Percentiles rank a stretch among this genome's conserved stretches.
Conservation (phyloP, 495 filamentous ascomycete species). For the Aspergillus campestris region DNA sequence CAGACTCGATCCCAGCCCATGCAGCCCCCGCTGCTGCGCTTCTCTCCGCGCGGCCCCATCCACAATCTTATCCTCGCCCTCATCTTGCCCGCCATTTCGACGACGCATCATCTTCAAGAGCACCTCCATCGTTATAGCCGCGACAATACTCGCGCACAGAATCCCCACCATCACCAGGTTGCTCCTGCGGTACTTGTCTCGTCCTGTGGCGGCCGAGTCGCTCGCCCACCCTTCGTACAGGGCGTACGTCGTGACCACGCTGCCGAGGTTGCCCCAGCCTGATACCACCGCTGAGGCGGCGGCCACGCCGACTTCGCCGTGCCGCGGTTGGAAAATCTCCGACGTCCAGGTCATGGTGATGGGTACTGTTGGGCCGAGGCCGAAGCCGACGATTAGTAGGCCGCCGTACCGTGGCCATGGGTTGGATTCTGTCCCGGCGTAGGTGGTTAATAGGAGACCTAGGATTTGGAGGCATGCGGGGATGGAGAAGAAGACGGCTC, state of each 20-base stretch:
- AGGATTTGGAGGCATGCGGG: constrained; percentile 72
- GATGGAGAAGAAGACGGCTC: constrained; percentile 73
- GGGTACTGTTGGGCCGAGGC: constrained; percentile 83
- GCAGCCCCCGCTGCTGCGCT: constrained; percentile 57
- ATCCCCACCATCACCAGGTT: constrained; percentile 87
- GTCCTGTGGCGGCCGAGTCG: constrained; percentile 55
- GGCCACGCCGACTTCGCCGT: constrained; percentile 89
- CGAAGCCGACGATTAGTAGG: constrained; percentile 84
- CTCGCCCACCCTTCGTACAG: constrained; percentile 77
- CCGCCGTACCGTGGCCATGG: constrained; percentile 84
- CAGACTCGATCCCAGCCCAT: constrained; percentile 37
- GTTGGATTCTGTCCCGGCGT: constrained; percentile 52
- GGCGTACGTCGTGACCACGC: constrained; percentile 81
- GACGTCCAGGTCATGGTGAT: constrained; percentile 91
- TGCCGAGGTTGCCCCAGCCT: constrained; percentile 76
- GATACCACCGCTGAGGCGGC: constrained; percentile 79
- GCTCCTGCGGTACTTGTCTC: constrained; percentile 69
- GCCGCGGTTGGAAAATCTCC: constrained; percentile 81
- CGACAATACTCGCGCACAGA: constrained; percentile 64
- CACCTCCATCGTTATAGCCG: constrained; percentile 58
- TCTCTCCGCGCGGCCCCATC: constrained; percentile 69
- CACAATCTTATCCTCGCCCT: constrained; percentile 45
- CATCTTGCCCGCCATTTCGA: constrained; percentile 36
- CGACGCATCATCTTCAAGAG: constrained; percentile 56
- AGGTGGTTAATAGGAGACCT: constrained; percentile 72